Base-by-base conservation (phyloP, 2,329 filamentous ascomycete species). In the Dryadomyces quercus-mongolicae region DNA sequence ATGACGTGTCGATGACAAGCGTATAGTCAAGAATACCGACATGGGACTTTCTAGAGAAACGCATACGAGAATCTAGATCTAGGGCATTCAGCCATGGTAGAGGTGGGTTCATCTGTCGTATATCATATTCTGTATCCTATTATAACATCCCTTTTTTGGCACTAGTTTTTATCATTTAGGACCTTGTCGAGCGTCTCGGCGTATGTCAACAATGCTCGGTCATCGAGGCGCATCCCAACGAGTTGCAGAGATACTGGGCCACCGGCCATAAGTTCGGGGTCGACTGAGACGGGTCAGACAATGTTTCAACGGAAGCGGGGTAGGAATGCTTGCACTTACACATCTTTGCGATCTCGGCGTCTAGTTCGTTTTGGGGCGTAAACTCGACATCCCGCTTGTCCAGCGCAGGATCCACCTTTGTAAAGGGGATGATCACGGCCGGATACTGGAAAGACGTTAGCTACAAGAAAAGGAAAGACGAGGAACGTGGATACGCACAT, bases 211-310 rank as follows among this genome's bases (percentile, higher is more conserved):
- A 55, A 38, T 2, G 49, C 45, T 9, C 38, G 48, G 36, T 58
- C 57, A 3, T 54, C 20, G 20, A 58, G 50, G 9, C 57, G 51
- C 48, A 45, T 49, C 18, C 53, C 55, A 15, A 58, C 55, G 10
- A 57, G 40, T 52, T 58, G 57, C 18, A 58, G 51, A 9, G 55
- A 44, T 10, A 58, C 55, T 12, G 57, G 57, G 12, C 53, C 52
- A 31, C 56, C 56, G 1, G 52, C 52, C 51, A 57, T 54, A 20
- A 42, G 10, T 18, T 57, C 38, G 13, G 57, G 55, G 46, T 57
- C 38, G 51, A 52, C 57, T 58, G 25, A 6, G 6, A 18, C 3
- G 2, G n/a, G 47, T 56, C 18, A 58, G 54, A 20, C 25, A 9
- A 2, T 3, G 9, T 2, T 15, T 16, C 31, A 16, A n/a, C 43